Percentiles rank a stretch among this genome's conserved stretches.
Evolutionary conservation across 495 filamentous ascomycete genomes (phyloP).

Genomic region (Rhizodiscina lignyota): DNA sequence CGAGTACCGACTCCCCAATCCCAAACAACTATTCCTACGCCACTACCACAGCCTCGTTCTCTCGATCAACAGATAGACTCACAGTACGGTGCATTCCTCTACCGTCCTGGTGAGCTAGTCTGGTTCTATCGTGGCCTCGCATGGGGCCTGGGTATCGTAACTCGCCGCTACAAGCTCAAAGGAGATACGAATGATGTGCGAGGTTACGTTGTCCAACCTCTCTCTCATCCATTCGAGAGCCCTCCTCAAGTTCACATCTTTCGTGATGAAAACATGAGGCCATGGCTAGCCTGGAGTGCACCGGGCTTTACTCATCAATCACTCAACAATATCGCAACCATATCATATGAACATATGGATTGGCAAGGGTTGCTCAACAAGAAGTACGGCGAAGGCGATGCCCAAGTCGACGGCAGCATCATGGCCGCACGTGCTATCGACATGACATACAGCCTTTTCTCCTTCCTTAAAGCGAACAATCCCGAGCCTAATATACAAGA

Average conservation of each 20-base stretch:
- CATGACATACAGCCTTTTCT: conserved; percentile 35
- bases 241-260: conserved; percentile 20
- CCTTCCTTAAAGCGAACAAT: conserved; percentile 23
- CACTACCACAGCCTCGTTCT: conserved; percentile 22
- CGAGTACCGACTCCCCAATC: conserved; percentile 3
- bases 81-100: conserved; percentile 31
- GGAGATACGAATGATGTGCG: conserved; percentile 13
- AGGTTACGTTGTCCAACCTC: conserved; percentile 31
- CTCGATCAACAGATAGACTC: conserved; percentile 28
- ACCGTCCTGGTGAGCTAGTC: conserved; percentile 38
- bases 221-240: conserved; percentile 32
- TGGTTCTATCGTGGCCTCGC: conserved; percentile 39
- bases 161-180: conserved; percentile 19
- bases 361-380: conserved; percentile 30
- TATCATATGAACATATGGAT: conserved; percentile 30
- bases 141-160: conserved; percentile 40
- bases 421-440: conserved; percentile 42
- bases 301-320: conserved; percentile 22
- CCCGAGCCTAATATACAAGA: conserved; percentile 21
- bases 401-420: conserved; percentile 44
- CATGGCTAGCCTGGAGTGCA: conserved; percentile 48
- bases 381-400: conserved; percentile 26
- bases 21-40: conserved; percentile 15
- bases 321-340: conserved; percentile 15
- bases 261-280: conserved; percentile 27